These are phyloP conservation scores for Fraxinus ornus DNA, from an alignment of 305 asterid genomes.

Conservation along the genomic window DNA sequence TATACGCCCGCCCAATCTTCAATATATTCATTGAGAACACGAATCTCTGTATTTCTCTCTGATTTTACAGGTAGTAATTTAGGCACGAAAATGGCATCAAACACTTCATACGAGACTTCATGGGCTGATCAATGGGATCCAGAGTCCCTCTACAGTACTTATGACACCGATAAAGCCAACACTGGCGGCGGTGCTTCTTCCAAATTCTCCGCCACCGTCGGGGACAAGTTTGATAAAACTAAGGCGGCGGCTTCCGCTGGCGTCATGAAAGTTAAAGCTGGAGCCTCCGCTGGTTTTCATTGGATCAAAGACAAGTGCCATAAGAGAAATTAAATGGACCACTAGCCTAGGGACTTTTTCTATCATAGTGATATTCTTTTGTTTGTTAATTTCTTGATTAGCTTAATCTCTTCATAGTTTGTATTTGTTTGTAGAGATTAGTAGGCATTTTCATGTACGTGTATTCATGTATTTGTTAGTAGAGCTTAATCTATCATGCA, in stretches of 20 bases:
- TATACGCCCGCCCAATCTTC: neutral
- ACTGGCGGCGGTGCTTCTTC: neutral
- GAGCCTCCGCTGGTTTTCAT: constrained; percentile 39
- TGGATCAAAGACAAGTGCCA: constrained; percentile 69
- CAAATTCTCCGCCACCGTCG: constrained; percentile 26
- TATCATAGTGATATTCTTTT: neutral
- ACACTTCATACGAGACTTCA: constrained; percentile 2
- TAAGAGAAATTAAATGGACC: constrained; percentile 28
- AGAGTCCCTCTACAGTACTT: neutral
- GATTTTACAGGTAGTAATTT: neutral
- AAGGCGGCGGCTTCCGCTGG: constrained; percentile 51
- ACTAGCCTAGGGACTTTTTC: neutral
- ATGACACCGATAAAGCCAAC: neutral
- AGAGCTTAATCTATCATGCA: neutral
- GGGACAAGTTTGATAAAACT: constrained; percentile 33
- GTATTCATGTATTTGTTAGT: neutral
- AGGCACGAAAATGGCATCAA: constrained; percentile 21
- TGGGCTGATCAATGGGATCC: constrained; percentile 9
- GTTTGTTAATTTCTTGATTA: neutral
- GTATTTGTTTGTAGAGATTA: neutral
- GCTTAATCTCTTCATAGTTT: neutral
- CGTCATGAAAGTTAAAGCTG: constrained; percentile 44
- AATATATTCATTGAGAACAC: neutral
- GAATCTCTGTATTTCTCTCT: neutral
- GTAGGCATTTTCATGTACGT: neutral